Base-by-base conservation (phyloP, 2,329 filamentous ascomycete species). In the Hypocreales sp. region DNA sequence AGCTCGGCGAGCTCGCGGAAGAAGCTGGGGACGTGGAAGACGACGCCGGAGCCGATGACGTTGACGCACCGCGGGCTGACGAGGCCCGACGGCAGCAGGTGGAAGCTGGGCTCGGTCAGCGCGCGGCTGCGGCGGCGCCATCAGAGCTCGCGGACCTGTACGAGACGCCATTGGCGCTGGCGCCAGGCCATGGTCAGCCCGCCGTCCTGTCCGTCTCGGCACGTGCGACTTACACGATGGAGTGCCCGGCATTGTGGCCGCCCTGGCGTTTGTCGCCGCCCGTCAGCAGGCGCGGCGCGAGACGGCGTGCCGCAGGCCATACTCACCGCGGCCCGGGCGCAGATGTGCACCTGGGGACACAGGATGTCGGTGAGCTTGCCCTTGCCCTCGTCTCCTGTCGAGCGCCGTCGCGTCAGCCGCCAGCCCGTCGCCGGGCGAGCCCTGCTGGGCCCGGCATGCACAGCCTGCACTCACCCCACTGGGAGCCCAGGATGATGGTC, bases 51-150 rank as follows among this genome's bases (percentile, higher is more conserved):
- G 33, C 78, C 79, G 46, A 86, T 77, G 31, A 86, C 58, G 55
- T 84, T 86, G 41, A 71, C 62, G 36, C 47, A 79, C 23, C 58
- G 57, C 6, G 77, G 73, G 46, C 78, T 80, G 38, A 86, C 61
- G 34, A 86, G 64, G 33, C 80, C 80, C 30, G 71, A 79, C 15
- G 74, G 68, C 26, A 77, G 54, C 32, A 79, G 64, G 47, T 76
- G 68, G 37, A 70, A 67, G 50, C 63, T 64, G 56, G 34, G 20
- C n/a, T 15, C 31, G 27, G 29, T 48, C 31, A 46, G 39, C 25
- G 21, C 11, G 20, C 24, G 31, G 25, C 33, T 13, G 25, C 10
- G 12, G 13, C 15, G 11, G n/a, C 10, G 29, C 17, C 7, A 24
- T 27, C 22, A 26, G 29, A 22, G 27, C 30, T 32, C 30, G 38